Evolutionary conservation across 768 basidiomycete species (phyloP).

Genomic region (Phanerodontia chrysosporium): DNA sequence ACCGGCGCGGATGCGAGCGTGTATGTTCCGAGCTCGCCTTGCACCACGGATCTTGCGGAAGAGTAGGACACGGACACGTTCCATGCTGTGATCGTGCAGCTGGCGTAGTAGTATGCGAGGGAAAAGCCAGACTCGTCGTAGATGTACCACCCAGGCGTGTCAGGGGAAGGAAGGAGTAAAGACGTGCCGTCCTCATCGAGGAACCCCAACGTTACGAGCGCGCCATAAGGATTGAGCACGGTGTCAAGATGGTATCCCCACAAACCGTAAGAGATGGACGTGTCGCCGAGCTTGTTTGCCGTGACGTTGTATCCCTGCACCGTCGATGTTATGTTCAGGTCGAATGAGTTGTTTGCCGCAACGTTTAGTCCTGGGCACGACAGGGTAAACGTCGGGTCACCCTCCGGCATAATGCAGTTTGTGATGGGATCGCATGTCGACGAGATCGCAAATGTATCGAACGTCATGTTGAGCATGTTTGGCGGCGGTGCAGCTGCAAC

Average conservation of each 20-base stretch:
- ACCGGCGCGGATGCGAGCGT: not conserved
- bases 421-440: not conserved
- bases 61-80: not conserved
- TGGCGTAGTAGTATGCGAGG: not conserved
- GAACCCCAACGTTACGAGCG: not conserved
- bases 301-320: not conserved
- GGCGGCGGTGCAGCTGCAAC: not conserved
- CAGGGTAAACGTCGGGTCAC: not conserved
- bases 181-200: no score
- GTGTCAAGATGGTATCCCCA: not conserved
- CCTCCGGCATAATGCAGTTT: not conserved
- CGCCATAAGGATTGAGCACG: not conserved
- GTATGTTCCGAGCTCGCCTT: not conserved
- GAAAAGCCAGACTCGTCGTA: not conserved
- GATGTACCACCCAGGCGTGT: not conserved
- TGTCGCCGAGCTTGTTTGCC: not conserved
- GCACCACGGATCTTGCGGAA: not conserved
- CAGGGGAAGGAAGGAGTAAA: no score
- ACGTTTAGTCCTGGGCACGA: not conserved
- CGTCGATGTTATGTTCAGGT: not conserved
- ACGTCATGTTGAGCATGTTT: not conserved
- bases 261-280: not conserved
- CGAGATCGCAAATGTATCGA: not conserved
- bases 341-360: not conserved
- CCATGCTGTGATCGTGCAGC: not conserved